Percentiles rank a stretch among this genome's conserved stretches.
Conservation (phyloP, 2,329 filamentous ascomycete genomes). For the Aspergillus persii region DNA sequence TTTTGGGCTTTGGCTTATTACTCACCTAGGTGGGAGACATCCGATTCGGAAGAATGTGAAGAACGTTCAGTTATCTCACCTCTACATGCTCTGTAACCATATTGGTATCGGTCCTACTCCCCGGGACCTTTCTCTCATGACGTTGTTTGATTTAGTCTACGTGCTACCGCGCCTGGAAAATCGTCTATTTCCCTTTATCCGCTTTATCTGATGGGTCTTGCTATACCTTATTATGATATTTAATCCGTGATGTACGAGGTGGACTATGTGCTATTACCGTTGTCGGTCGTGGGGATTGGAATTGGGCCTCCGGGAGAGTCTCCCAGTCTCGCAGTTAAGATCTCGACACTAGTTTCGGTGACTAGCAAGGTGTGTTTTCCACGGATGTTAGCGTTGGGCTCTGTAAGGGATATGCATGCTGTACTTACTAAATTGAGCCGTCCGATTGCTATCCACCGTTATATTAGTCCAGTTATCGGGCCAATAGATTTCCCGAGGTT, state of each 20-base stretch:
- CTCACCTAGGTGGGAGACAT: neutral
- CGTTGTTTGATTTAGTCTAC: neutral
- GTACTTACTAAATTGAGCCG: slow-evolving; percentile 71
- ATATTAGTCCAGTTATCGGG: slow-evolving; percentile 95
- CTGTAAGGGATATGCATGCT: neutral
- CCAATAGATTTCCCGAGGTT: slow-evolving; percentile 84
- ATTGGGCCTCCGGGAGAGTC: slow-evolving; percentile 70
- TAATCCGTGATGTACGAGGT: neutral
- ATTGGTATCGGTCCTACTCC: neutral
- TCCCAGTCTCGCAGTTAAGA: slow-evolving; percentile 66
- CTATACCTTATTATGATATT: neutral
- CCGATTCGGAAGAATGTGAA: no score
- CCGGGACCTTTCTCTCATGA: neutral
- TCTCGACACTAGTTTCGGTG: slow-evolving; percentile 72
- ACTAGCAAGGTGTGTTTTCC: slow-evolving; percentile 74
- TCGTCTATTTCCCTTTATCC: neutral
- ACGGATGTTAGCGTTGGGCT: slow-evolving; percentile 10
- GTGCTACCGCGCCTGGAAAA: neutral
- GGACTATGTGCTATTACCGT: neutral
- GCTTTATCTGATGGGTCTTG: neutral
- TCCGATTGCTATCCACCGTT: slow-evolving; percentile 79
- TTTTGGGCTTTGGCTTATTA: no score
- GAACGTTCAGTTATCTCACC: no score
- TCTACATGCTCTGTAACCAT: neutral
- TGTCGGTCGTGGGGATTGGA: slow-evolving; percentile 46